These are phyloP conservation scores for Zygnema circumcarinatum DNA, from an alignment of 139 green algal genomes.

Conservation along the genomic window DNA sequence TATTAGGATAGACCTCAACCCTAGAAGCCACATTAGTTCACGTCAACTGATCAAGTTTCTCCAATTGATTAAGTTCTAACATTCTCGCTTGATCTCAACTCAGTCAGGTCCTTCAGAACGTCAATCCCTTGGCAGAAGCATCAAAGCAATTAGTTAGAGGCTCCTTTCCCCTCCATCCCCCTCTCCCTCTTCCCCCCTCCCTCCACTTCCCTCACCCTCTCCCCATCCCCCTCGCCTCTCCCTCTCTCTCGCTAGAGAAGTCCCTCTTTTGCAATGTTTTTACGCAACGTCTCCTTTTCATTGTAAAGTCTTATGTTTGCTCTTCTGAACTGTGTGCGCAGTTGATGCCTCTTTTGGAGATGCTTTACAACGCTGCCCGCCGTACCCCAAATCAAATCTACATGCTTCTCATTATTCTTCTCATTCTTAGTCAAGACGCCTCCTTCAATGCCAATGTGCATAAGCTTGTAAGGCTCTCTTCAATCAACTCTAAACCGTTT, in stretches of 20 bases:
- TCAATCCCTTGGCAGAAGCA: no score
- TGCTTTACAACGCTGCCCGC: constrained; percentile 64
- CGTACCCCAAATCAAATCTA: constrained; percentile 71
- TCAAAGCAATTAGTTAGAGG: no score
- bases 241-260: not conserved
- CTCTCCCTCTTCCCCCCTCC: not conserved
- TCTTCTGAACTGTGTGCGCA: no score
- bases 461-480: constrained; percentile 53
- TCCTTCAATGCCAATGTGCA: constrained; percentile 80
- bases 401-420: constrained; percentile 84
- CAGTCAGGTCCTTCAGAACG: no score
- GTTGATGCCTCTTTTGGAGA: constrained; percentile 78
- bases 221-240: not conserved
- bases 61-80: no score
- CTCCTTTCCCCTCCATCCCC: constrained; percentile 5
- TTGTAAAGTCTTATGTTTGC: no score
- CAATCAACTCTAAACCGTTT: not conserved
- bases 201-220: not conserved
- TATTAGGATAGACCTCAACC: no score
- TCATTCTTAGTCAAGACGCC: constrained; percentile 85
- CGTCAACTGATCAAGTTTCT: no score
- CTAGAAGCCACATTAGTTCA: no score
- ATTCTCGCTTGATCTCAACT: no score
- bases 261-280: no score
- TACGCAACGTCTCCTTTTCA: no score